Conservation (phyloP, 768 basidiomycete genomes). For the Podaxis sp. region DNA sequence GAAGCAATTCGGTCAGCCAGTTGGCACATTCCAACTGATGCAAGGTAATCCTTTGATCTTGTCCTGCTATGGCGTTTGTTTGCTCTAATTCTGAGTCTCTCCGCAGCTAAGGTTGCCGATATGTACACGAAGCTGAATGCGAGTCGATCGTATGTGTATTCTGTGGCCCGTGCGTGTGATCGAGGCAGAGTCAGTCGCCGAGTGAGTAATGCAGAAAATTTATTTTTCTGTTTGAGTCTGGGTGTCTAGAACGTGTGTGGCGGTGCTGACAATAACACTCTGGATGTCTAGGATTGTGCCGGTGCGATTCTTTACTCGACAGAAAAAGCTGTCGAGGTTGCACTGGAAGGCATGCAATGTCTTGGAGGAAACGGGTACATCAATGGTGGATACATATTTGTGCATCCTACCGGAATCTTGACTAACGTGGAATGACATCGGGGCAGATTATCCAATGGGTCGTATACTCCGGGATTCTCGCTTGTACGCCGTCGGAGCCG, state of each 20-base stretch:
- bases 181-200: slow-evolving; percentile 71
- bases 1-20: slow-evolving; percentile 84
- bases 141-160: slow-evolving; percentile 88
- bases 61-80: slow-evolving; percentile 5
- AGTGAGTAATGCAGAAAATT: slow-evolving; percentile 42
- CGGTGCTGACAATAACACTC: slow-evolving; percentile 2
- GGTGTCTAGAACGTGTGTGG: slow-evolving; percentile 3
- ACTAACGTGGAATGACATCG: slow-evolving; percentile 10
- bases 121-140: slow-evolving; percentile 95
- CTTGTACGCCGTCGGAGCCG: slow-evolving; percentile 94
- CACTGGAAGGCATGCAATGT: slow-evolving; percentile 90
- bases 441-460: slow-evolving; percentile 83
- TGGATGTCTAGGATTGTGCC: slow-evolving; percentile 75
- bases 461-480: slow-evolving; percentile 85
- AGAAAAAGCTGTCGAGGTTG: slow-evolving; percentile 88
- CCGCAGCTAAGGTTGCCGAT: slow-evolving; percentile 75
- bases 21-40: slow-evolving; percentile 94
- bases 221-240: background rate
- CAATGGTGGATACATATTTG: slow-evolving; percentile 56
- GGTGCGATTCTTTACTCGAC: slow-evolving; percentile 93
- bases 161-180: slow-evolving; percentile 89
- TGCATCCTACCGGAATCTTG: background rate
- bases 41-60: slow-evolving; percentile 59
- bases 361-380: slow-evolving; percentile 96
- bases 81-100: slow-evolving; percentile 12